phyloP scores from a whole-genome alignment of 2,329 filamentous ascomycete genomes.

The Trichoderma gracile region DNA sequence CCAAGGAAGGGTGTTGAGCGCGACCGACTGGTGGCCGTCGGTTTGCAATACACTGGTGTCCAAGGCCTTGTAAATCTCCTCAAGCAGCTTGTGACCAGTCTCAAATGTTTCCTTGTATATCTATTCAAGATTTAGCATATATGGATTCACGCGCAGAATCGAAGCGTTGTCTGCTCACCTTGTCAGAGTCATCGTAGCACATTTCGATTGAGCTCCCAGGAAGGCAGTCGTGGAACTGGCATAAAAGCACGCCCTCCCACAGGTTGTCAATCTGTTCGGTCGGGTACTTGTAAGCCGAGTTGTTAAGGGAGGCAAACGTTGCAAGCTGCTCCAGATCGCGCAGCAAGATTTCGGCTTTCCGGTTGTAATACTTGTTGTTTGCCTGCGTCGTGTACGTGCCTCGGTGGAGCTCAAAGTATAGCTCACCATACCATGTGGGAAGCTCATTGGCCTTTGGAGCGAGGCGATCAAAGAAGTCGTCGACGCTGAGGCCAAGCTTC shows the following conservation, averaged over 20 bases:
- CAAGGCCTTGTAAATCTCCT: constrained; percentile 67
- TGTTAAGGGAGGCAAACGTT: constrained; percentile 76
- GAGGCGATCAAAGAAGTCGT: constrained; percentile 88
- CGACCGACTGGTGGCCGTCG: constrained; percentile 53
- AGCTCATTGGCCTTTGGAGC: constrained; percentile 78
- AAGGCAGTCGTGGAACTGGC: constrained; percentile 96
- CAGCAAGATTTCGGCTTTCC: constrained; percentile 79
- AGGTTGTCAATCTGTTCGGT: constrained; percentile 92
- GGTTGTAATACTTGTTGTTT: constrained; percentile 95
- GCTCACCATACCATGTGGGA: constrained; percentile 95
- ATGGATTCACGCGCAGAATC: background rate
- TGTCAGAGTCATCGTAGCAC: constrained; percentile 95
- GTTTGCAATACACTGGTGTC: constrained; percentile 56
- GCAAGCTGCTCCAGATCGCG: constrained; percentile 86
- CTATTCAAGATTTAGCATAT: constrained; percentile 37
- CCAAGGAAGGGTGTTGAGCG: constrained; percentile 88
- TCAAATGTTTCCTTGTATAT: constrained; percentile 82
- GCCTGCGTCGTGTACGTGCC: constrained; percentile 97
- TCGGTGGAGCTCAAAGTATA: constrained; percentile 96
- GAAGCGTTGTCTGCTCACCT: constrained; percentile 47
- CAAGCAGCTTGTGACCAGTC: constrained; percentile 70
- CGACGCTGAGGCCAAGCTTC: constrained; percentile 85
- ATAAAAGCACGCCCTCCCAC: constrained; percentile 90
- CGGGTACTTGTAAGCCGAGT: constrained; percentile 79
- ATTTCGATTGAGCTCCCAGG: constrained; percentile 95